phyloP scores from a whole-genome alignment of 2,329 filamentous ascomycete genomes.

The Lasiodiplodia theobromae region DNA sequence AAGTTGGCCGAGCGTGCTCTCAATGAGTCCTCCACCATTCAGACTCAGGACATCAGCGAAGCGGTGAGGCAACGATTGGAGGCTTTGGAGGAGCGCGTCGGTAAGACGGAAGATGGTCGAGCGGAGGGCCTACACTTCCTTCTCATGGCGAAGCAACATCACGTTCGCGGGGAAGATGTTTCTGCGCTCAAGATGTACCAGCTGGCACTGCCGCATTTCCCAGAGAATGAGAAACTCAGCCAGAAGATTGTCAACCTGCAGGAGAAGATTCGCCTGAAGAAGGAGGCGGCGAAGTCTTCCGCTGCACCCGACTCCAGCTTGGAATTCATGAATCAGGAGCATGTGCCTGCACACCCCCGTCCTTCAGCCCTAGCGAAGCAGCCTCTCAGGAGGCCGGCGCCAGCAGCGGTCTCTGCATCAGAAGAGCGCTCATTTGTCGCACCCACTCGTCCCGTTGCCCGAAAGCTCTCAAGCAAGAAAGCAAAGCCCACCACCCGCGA shows the following conservation, averaged over 20 bases:
- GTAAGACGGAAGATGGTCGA: conserved; percentile 71
- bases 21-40: conserved; percentile 53
- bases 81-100: conserved; percentile 84
- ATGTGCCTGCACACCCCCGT: neutral
- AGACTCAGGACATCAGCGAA: conserved; percentile 27
- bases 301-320: neutral
- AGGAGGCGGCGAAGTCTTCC: conserved; percentile 37
- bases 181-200: conserved; percentile 87
- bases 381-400: conserved; percentile 30
- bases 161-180: conserved; percentile 79
- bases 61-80: conserved; percentile 83
- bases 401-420: conserved; percentile 30
- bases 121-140: conserved; percentile 85
- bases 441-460: conserved; percentile 28
- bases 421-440: conserved; percentile 48
- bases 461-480: conserved; percentile 7
- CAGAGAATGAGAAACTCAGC: conserved; percentile 78
- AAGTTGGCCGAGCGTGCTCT: conserved; percentile 79
- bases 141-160: conserved; percentile 90
- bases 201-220: conserved; percentile 83
- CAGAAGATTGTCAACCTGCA: conserved; percentile 63
- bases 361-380: conserved; percentile 29
- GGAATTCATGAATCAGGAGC: neutral
- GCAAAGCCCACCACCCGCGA: neutral
- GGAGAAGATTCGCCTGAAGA: conserved; percentile 56